Percentiles rank a stretch among this genome's conserved stretches.
Conservation (phyloP, 495 filamentous ascomycete genomes). For the Parachaetomium inaequale region DNA sequence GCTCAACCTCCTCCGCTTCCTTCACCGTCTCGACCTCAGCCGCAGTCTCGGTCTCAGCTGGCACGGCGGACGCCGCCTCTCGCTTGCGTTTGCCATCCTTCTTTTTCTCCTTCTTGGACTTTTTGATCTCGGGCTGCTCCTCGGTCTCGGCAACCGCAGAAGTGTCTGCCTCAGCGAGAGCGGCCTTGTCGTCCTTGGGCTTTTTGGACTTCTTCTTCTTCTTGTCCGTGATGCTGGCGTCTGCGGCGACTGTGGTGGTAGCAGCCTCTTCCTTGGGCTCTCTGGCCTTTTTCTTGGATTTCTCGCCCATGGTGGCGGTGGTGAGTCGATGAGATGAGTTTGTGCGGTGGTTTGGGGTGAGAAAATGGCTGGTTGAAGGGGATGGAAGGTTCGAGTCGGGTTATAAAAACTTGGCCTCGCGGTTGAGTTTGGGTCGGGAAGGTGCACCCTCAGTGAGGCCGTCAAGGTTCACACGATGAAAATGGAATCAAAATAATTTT, state of each 20-base stretch:
- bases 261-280: slow-evolving; percentile 9
- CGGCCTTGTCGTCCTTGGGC: slow-evolving; percentile 4
- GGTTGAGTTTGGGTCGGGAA: too few species aligned
- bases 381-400: too few species aligned
- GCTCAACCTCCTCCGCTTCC: slow-evolving; percentile 18
- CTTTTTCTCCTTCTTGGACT: slow-evolving; percentile 23
- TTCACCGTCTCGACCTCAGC: slow-evolving; percentile 23
- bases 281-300: slow-evolving; percentile 30
- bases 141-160: background rate
- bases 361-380: background rate
- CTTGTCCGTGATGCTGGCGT: slow-evolving; percentile 17
- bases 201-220: slow-evolving; percentile 27
- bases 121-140: slow-evolving; percentile 2
- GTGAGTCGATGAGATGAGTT: background rate
- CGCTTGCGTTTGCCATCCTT: slow-evolving; percentile 20
- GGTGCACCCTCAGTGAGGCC: too few species aligned
- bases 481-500: too few species aligned
- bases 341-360: background rate
- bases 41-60: slow-evolving; percentile 3
- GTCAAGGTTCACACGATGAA: too few species aligned
- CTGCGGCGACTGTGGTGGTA: background rate
- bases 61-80: slow-evolving; percentile 11
- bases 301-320: slow-evolving; percentile 8
- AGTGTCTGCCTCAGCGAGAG: slow-evolving; percentile 10
- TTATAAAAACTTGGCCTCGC: too few species aligned